Conservation (phyloP, 2,329 filamentous ascomycete species). For the Microsporum audouinii region DNA sequence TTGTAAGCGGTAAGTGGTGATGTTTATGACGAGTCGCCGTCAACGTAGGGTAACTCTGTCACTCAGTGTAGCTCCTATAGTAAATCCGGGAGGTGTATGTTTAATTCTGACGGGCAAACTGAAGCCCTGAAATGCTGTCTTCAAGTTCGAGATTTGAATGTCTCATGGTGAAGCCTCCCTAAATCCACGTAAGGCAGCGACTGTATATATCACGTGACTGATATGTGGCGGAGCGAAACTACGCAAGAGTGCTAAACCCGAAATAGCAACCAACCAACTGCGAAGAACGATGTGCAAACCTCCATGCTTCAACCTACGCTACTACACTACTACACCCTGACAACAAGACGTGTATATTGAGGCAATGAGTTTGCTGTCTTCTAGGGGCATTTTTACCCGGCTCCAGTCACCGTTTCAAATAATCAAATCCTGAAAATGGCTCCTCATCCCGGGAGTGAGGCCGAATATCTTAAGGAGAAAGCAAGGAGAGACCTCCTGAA, state of each 20-base stretch:
- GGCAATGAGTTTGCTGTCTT: neutral
- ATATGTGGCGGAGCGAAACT: neutral
- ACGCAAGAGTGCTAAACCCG: neutral
- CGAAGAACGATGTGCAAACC: neutral
- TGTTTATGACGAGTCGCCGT: neutral
- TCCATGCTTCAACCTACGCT: neutral
- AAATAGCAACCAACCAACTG: neutral
- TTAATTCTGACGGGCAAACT: neutral
- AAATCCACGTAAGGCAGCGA: neutral
- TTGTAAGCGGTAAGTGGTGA: neutral
- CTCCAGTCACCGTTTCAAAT: neutral
- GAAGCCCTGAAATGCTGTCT: neutral
- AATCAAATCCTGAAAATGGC: constrained; percentile 25
- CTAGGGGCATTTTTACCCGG: neutral
- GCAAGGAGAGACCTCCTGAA: constrained; percentile 80
- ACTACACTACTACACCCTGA: neutral
- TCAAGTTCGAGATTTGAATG: neutral
- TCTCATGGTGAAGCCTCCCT: neutral
- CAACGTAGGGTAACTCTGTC: too few species aligned
- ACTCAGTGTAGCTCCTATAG: neutral
- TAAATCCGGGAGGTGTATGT: neutral
- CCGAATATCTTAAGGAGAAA: constrained; percentile 39
- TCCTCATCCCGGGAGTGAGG: constrained; percentile 34
- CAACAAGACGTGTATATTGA: neutral
- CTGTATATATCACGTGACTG: neutral